A percentile compares a stretch with the other conserved stretches of the same genome.
Conservation (phyloP, 805 yeast genomes). For the Nakazawaea siamensis region DNA sequence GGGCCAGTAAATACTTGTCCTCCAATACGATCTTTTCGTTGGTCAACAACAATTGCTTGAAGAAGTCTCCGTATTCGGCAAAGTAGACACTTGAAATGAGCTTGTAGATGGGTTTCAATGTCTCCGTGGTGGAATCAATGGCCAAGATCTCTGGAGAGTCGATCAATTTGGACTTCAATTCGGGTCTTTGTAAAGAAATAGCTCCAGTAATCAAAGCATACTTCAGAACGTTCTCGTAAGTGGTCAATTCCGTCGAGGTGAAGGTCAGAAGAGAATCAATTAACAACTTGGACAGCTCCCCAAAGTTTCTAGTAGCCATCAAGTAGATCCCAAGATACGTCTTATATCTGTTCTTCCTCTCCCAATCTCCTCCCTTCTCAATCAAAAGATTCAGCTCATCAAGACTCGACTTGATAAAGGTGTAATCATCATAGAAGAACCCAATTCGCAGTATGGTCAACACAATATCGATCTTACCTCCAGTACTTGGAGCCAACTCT, state of each 20-base stretch:
- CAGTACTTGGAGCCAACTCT: constrained; percentile 77
- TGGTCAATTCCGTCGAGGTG: constrained; percentile 83
- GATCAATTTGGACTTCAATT: constrained; percentile 73
- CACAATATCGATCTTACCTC: constrained; percentile 80
- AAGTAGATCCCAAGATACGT: constrained; percentile 82
- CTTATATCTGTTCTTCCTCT: constrained; percentile 89
- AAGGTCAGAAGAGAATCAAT: constrained; percentile 92
- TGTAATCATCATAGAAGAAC: constrained; percentile 78
- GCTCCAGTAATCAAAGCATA: constrained; percentile 88
- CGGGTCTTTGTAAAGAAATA: constrained; percentile 72
- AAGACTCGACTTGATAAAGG: constrained; percentile 59
- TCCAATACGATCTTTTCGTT: constrained; percentile 63
- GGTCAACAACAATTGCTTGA: constrained; percentile 69
- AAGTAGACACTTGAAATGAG: constrained; percentile 82
- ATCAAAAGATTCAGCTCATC: constrained; percentile 68
- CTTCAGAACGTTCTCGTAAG: constrained; percentile 84
- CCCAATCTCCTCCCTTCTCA: constrained; percentile 99
- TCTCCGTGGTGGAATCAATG: constrained; percentile 59
- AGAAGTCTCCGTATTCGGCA: constrained; percentile 76
- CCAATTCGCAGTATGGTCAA: constrained; percentile 82
- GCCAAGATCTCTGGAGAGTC: constrained; percentile 93
- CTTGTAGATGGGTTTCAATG: constrained; percentile 72
- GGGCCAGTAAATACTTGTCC: constrained; percentile 60
- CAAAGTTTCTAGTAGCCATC: constrained; percentile 79
- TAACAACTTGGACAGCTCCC: constrained; percentile 75